Evolutionary conservation across 192 early-diverging fungal genomes (phyloP).

Genomic region (Pilaira anomala): DNA sequence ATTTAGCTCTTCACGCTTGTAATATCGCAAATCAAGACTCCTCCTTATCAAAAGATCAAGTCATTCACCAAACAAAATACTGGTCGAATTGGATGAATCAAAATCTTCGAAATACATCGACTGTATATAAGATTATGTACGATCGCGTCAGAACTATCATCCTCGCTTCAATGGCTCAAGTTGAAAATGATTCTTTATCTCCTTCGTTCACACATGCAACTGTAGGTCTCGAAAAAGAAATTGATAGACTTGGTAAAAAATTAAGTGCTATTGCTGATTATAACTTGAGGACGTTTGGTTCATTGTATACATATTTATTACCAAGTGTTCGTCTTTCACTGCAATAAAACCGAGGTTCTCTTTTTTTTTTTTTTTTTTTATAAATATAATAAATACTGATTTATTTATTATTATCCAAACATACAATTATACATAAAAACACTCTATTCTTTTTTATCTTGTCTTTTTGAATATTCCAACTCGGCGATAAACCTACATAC

Average conservation of each 20-base stretch:
- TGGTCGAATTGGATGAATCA: constrained; percentile 23
- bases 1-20: constrained; percentile 18
- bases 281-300: constrained; percentile 18
- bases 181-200: neutral
- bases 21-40: neutral
- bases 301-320: constrained; percentile 19
- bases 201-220: neutral
- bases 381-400: no score
- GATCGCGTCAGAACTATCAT: neutral
- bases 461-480: neutral
- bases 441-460: neutral
- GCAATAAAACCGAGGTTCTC: no score
- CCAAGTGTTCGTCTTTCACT: neutral
- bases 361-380: no score
- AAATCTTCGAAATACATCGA: constrained; percentile 17
- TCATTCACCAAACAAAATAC: neutral
- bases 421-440: no score
- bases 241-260: constrained; percentile 15
- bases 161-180: neutral
- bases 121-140: constrained; percentile 20
- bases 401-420: no score
- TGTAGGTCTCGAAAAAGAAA: constrained; percentile 15
- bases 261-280: constrained; percentile 11
- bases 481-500: no score
- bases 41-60: neutral